A percentile compares a stretch with the other conserved stretches of the same genome.
Evolutionary conservation across 2,329 filamentous ascomycete genomes (phyloP).

Genomic region (Verticillium longisporum): DNA sequence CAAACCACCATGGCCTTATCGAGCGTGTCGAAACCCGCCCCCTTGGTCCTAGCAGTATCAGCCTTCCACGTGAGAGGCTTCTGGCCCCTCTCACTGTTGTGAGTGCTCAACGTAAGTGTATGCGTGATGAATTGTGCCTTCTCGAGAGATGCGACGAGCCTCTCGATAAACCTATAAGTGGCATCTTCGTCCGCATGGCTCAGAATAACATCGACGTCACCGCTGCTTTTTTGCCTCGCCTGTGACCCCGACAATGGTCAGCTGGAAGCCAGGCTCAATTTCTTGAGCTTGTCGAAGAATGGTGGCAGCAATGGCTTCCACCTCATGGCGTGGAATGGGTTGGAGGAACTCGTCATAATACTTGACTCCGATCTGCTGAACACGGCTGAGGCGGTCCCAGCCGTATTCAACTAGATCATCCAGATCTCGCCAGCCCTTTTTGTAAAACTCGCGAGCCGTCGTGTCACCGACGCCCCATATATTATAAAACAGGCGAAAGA

Average conservation of each 20-base stretch:
- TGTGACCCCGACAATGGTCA: slow-evolving; percentile 73
- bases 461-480: slow-evolving; percentile 90
- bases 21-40: slow-evolving; percentile 73
- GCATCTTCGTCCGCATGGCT: slow-evolving; percentile 66
- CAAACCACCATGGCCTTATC: slow-evolving; percentile 93
- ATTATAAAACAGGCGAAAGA: slow-evolving; percentile 66
- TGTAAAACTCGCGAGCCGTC: slow-evolving; percentile 76
- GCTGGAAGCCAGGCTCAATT: slow-evolving; percentile 48
- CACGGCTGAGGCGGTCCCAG: slow-evolving; percentile 67
- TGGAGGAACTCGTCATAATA: slow-evolving; percentile 80
- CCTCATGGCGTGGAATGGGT: slow-evolving; percentile 66
- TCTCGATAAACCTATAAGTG: slow-evolving; percentile 64
- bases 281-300: slow-evolving; percentile 61
- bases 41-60: slow-evolving; percentile 18
- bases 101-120: slow-evolving; percentile 63
- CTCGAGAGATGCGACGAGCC: slow-evolving; percentile 68
- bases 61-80: slow-evolving; percentile 47
- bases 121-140: slow-evolving; percentile 68
- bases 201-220: slow-evolving; percentile 82
- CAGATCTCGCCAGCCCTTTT: slow-evolving; percentile 71
- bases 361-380: slow-evolving; percentile 91
- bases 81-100: slow-evolving; percentile 68
- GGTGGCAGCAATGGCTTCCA: slow-evolving; percentile 57
- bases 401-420: slow-evolving; percentile 82
- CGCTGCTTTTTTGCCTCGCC: slow-evolving; percentile 67